Evolutionary conservation across 2,329 filamentous ascomycete species (phyloP), one percentile per base, ranked within the genome.

Genomic region (Didymella sp.): DNA sequence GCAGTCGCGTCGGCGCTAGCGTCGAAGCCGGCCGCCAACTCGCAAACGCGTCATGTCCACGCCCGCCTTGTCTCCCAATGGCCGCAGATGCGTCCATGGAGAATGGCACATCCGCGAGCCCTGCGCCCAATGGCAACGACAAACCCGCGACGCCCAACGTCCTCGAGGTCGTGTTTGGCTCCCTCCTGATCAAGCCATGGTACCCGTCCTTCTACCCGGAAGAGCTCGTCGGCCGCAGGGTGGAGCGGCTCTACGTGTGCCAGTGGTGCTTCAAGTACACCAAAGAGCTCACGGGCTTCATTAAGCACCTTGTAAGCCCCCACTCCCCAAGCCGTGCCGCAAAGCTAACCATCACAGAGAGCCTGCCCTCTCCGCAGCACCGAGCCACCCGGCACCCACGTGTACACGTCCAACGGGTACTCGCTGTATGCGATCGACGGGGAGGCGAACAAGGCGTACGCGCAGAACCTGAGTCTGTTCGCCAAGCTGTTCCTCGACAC

Each of bases 401-500:
- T 97, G 22, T 97, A 97, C 73, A 81, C 89, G 46, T 84, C 90
- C 62, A 89, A 88, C 45, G 88, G 89, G 66, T 96, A 93, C 83
- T 89, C 90, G 59, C 87, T 99, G 8, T 95, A 92, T 85, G 91
- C 96, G 76, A 87, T 98, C 7, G 95, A 99, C 72, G 95, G 95
- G 19, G 92, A 93, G 72, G 86, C 89, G 64, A 85, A 96, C 62
- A 89, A 89, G 73, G 84, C 97, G 27, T 98, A 96, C 75, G 93
- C 92, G 66, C 95, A 98, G 77, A 96, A 97, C 69, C 84, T 99
- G 12, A 97, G 91, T 9, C 87, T 99, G 42, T 97, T 98, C 75
- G 93, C 92, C 25, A 99, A 98, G 77, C 86, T 99, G 41, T 99
- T 98, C 76, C 89, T 99, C 63, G 93, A 98, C 76, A 96, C 96